A percentile compares a stretch with the other conserved stretches of the same genome.
These are phyloP conservation scores for Imleria badia DNA, from an alignment of 768 basidiomycete genomes.

Conservation along the genomic window DNA sequence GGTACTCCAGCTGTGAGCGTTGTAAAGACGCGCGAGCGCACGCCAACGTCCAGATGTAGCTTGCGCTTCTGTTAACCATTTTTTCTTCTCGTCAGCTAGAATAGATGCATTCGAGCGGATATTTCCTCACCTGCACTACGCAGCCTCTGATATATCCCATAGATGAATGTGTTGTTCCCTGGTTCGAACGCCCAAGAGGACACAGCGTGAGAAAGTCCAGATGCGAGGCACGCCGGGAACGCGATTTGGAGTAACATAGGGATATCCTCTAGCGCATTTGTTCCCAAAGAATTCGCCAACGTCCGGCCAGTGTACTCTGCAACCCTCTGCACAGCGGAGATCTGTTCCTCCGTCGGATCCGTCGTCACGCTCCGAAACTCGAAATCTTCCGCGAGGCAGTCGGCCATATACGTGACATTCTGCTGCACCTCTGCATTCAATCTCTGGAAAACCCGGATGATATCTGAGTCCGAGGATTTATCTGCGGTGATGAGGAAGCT, in stretches of 20 bases:
- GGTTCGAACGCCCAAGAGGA: conserved; percentile 11
- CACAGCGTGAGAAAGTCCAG: not conserved
- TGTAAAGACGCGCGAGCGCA: conserved; percentile 4
- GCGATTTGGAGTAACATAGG: conserved; percentile 12
- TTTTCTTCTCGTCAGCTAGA: not conserved
- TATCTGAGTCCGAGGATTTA: conserved; percentile 12
- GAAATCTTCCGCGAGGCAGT: not conserved
- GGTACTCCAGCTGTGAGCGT: not conserved
- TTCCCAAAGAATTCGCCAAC: not conserved
- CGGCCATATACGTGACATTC: conserved; percentile 8
- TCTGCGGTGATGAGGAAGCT: conserved; percentile 4
- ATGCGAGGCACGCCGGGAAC: conserved; percentile 8
- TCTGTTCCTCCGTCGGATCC: not conserved
- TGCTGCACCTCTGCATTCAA: conserved; percentile 15
- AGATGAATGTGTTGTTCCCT: conserved; percentile 1
- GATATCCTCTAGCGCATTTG: not conserved
- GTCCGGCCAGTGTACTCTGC: not conserved
- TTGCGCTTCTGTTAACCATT: conserved; percentile 8
- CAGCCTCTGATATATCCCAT: conserved; percentile 8
- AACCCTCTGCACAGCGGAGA: not conserved
- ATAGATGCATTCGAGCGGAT: not conserved
- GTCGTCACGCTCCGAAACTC: not conserved
- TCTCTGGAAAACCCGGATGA: conserved; percentile 4
- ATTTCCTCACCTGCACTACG: conserved; percentile 4
- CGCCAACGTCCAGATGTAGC: conserved; percentile 15